Base-by-base conservation (phyloP, 306 rosid species). In the Malus domestica region DNA sequence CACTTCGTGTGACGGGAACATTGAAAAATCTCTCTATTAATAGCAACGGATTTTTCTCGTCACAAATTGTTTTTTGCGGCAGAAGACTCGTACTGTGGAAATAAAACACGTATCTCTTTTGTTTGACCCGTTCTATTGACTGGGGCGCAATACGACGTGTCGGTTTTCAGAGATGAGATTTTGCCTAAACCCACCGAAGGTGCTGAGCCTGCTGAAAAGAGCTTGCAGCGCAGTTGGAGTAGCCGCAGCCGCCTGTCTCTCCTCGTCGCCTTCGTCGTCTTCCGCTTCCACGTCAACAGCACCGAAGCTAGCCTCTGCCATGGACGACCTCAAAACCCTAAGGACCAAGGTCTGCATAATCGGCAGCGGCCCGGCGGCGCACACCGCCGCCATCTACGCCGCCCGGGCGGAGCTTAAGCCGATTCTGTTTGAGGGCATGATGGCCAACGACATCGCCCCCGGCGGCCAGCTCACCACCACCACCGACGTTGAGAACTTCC, bases 401-500 rank as follows among this genome's bases (percentile, higher is more conserved):
- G 91, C 97, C 10, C 87, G 97, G 16, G 98, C 97, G 0, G 97
- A 91, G 89, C 93, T 93, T 16, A 89, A 88, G 68, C 97, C 98
- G 11, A 74, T 91, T 12, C 91, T 93, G 66, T 93, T 93, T 66
- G 97, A 93, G 54, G 97, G 97, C 3, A 91, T 95, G 91, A 93
- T 90, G 97, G 98, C 95, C 57, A 91, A 91, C 82, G 92, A 80
- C 74, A 87, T 93, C 73, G 96, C 92, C 68, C 91, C 96, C 22
- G 98, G 96, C 3, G 93, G 97, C 12, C 98, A 93, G 85, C 96
- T 90, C 83, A 91, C 97, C 33, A 93, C 93, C 32, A 91, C 97
- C 33, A 71, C 98, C 62, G 97, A 91, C 19, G 98, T 93, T 29
- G 96, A 93, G 84, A 93, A 93, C 68, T 93, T 91, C 77, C 97